Evolutionary conservation across 2,329 filamentous ascomycete species (phyloP), one percentile per base, ranked within the genome.

Genomic region (Sclerotinia sclerotiorum): DNA sequence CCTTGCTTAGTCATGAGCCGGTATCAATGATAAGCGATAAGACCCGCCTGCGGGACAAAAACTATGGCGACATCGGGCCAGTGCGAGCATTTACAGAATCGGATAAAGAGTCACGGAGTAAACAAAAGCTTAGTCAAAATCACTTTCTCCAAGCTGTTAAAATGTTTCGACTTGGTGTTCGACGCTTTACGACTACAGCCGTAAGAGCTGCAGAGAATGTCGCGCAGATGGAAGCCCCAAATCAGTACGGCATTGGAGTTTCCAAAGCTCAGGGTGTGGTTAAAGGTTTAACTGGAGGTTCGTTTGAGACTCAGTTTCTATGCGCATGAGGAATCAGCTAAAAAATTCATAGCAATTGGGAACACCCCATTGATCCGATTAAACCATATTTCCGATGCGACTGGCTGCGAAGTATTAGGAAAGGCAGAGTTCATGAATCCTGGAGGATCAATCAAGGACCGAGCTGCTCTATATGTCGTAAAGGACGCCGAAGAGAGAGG

Each of bases 341-440:
- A 74, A 48, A 61, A 15, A 10, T 13, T 13, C 62, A 5, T 54
- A 97, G 95, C 95, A 67, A 98, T 99, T 81, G 95, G 95, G 72
- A 98, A 98, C 81, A 99, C 95, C 0, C 94, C 95, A 1, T 87
- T 99, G 66, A 97, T 99, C 79, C 90, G 91, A 61, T 84, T 99
- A 63, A 94, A 97, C 80, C 87, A 84, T 70, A 88, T 98, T 74
- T 98, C 94, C 52, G 88, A 92, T 70, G 86, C 96, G 77, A 98
- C 95, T 0, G 93, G 94, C 73, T 98, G 95, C 85, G 91, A 97
- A 75, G 84, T 99, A 69, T 88, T 98, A 52, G 95, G 94, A 77
- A 99, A 99, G 81, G 94, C 95, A 75, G 95, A 99, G 80, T 99
- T 99, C 82, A 95, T 97, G 84, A 99, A 99, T 84, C 95, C 95